phyloP scores from a whole-genome alignment of 176 grass and related monocot genomes.

The sorghum (Sorghum bicolor) region Sorghum_bicolor_NCBIv3 NC_012875.2:55438001-55438500 shows the following conservation, averaged over 20 bases:
- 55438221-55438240: neutral
- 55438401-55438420: neutral
- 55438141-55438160: neutral
- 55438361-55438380: neutral
- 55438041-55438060: no score
- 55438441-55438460: conserved; percentile 33
- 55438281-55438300: conserved; percentile 67
- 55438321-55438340: conserved; percentile 57
- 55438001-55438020: neutral
- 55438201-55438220: neutral
- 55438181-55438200: neutral
- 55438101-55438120: neutral
- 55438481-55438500: conserved; percentile 12
- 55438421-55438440: neutral
- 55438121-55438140: neutral
- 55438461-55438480: conserved; percentile 22
- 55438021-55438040: neutral
- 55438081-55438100: neutral
- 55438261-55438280: conserved; percentile 45
- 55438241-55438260: conserved; percentile 47
- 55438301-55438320: conserved; percentile 42
- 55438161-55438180: neutral
- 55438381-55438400: neutral
- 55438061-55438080: no score
- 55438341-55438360: neutral